Base-by-base conservation (phyloP, 208 protist species). In the Trypanosomatidae sp. region DNA sequence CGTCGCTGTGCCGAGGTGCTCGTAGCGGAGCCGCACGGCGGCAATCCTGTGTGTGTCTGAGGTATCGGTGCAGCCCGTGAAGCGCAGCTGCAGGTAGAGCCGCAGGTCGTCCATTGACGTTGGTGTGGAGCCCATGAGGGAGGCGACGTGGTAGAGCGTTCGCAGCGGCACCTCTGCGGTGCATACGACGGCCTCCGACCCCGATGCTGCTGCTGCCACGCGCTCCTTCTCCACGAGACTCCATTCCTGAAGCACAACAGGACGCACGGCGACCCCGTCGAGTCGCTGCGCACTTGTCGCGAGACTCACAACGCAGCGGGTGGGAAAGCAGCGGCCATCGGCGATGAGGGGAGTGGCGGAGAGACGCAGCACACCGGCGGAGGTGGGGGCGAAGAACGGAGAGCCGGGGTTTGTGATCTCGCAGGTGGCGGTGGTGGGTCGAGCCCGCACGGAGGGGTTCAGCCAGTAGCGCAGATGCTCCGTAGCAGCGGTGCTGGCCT, bases 21-120 rank as follows among this genome's bases (percentile, higher is more conserved):
- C 76, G 62, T 93, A 93, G 13, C 50, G 46, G 12, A 93, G 60
- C 28, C 74, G 75, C 17, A 93, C 81, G 0, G 68, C 49, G 1
- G 79, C 79, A 58, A 93, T 93, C 25, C 75, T 70, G 68, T 93
- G 88, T 9, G 73, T 82, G 43, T 84, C 62, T 25, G 80, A 86
- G 47, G 30, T 56, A 47, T 93, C 88, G n/a, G 80, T 72, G 69
- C 80, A 85, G 15, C 88, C 88, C 33, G 77, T 62, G 58, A 93
- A 93, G 47, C 85, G 85, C 6, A 93, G 62, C 28, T 83, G 84
- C 39, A 93, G 22, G 50, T 90, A 90, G 10, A 93, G 53, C 10
- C 62, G 56, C 19, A 80, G 50, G 0, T 44, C 70, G 22, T 50
- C 44, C 8, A 39, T 17, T 28, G 47, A 33, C 1, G 59, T 0